Evolutionary conservation across 2,329 filamentous ascomycete species (phyloP), one percentile per base, ranked within the genome.

Genomic region (Monascus ruber): DNA sequence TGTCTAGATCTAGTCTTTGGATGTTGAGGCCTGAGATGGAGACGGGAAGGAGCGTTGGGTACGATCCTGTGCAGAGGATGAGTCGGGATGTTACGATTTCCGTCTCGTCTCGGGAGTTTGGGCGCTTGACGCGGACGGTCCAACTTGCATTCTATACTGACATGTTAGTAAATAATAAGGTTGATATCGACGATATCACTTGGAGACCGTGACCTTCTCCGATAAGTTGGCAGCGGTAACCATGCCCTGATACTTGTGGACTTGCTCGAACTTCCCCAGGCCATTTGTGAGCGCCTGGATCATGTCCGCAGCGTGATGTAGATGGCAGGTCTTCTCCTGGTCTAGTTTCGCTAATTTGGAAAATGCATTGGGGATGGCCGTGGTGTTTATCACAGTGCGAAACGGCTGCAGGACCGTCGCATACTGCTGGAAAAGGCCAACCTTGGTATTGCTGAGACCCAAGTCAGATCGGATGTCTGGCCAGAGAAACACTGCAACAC

Each of bases 21-120:
- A 73, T 52, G 36, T 52, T 47, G 5, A 64, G 52, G 26, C 60
- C 57, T 0, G 59, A 48, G 31, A 64, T 55, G 0, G 71, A 71
- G 1, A 74, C 52, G 1, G 63, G 55, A 2, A 61, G 55, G 24
- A 62, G 58, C 34, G 66, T 66, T 6, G 73, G 73, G 24, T 63
- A 63, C 3, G 75, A 72, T 34, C 76, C 76, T 2, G 75, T 79
- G 59, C 75, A 79, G 31, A 80, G 66, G 27, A 78, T 64, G 8
- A 80, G 52, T 26, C 65, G 62, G 34, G 66, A 58, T 8, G 62
- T 61, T n/a, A 60, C 54, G 26, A 64, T 48, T 34, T 59, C 50
- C 4, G 61, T 37, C 10, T 58, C 53, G 10, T 52, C 44, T 1
- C 41, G 37, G 40, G 56, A 40, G 45, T 58, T 45, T 46, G 54